These are phyloP conservation scores for Rutstroemia sp. DNA, from an alignment of 2,329 filamentous ascomycete genomes.

Conservation along the genomic window DNA sequence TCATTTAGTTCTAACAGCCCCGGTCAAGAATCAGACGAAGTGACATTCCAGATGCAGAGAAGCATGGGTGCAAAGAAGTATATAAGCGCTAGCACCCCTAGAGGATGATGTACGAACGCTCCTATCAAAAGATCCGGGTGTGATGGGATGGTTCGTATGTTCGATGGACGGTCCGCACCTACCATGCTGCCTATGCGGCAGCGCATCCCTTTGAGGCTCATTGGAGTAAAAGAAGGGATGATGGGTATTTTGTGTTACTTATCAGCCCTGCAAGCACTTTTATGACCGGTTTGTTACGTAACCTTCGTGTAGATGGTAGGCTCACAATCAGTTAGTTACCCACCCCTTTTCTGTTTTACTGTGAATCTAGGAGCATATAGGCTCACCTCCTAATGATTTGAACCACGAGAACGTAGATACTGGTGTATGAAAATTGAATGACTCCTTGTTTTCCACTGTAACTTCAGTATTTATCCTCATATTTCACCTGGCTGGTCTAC, in stretches of 20 bases:
- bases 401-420: too few relatives aligned
- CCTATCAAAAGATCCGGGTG: constrained; percentile 10
- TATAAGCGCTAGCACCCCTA: constrained; percentile 2
- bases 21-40: not conserved
- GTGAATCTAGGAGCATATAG: not conserved
- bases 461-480: too few relatives aligned
- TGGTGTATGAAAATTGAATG: too few relatives aligned
- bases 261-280: not conserved
- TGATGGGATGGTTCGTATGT: not conserved
- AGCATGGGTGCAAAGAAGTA: not conserved
- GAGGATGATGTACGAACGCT: constrained; percentile 12
- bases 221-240: not conserved
- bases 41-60: constrained; percentile 10
- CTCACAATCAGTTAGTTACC: not conserved
- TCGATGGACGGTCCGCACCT: not conserved
- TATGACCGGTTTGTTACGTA: not conserved
- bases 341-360: not conserved
- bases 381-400: not conserved
- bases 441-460: too few relatives aligned
- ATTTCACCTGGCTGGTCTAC: too few relatives aligned
- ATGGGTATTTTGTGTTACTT: not conserved
- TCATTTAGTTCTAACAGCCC: not conserved
- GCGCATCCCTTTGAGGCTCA: not conserved
- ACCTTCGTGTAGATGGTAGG: not conserved
- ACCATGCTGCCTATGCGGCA: not conserved